Conservation (phyloP, 495 filamentous ascomycete species). For the Glutinoglossum americanum region DNA sequence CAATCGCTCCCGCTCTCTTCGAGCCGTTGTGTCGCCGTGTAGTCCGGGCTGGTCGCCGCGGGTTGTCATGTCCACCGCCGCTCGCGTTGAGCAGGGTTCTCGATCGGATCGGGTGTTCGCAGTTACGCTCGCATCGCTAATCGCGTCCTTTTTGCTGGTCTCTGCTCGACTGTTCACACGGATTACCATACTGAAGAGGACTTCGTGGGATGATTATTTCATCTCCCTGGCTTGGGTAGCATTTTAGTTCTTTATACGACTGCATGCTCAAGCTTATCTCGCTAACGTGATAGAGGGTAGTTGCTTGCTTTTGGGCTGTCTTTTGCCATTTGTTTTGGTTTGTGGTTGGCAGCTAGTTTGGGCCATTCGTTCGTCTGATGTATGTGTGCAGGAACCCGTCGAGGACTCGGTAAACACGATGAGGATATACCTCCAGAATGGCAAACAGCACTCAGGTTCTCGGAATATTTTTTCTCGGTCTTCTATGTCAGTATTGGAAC, state of each 20-base stretch:
- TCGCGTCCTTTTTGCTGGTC: constrained; percentile 48
- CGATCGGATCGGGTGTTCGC: constrained; percentile 33
- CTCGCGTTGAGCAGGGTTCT: background rate
- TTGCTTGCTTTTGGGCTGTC: constrained; percentile 54
- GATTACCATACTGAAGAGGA: constrained; percentile 43
- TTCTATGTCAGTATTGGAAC: constrained; percentile 42
- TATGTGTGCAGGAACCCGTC: background rate
- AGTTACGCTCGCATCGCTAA: constrained; percentile 49
- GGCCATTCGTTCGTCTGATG: background rate
- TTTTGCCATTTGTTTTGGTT: constrained; percentile 54
- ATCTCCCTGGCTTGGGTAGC: constrained; percentile 67
- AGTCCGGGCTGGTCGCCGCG: too few species aligned
- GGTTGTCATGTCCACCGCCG: background rate
- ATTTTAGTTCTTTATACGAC: background rate
- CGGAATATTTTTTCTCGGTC: constrained; percentile 65
- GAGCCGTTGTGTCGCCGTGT: too few species aligned
- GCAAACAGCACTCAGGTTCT: constrained; percentile 31
- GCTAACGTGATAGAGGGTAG: constrained; percentile 15
- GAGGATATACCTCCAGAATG: constrained; percentile 29
- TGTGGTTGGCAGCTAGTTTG: constrained; percentile 14
- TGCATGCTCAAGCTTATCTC: background rate
- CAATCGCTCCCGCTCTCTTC: too few species aligned
- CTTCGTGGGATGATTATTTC: constrained; percentile 60
- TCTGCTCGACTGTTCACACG: constrained; percentile 49
- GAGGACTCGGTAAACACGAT: constrained; percentile 60